These are phyloP conservation scores for Diaporthe batatas DNA, from an alignment of 2,329 filamentous ascomycete genomes.

Conservation along the genomic window DNA sequence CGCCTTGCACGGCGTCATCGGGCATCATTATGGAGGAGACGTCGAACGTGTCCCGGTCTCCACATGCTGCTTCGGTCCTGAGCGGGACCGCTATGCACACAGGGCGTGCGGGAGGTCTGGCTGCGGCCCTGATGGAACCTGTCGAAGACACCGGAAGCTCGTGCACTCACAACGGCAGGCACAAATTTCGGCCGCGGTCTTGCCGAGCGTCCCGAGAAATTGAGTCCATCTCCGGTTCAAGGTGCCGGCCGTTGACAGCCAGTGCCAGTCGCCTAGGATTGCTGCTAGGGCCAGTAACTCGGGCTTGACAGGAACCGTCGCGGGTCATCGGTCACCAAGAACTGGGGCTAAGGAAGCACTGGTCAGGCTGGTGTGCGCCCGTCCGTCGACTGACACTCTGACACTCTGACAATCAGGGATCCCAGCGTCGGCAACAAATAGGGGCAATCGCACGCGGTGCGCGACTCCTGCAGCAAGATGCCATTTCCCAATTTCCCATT, in stretches of 20 bases:
- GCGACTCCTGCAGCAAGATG: conserved; percentile 38
- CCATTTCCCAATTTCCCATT: conserved; percentile 43
- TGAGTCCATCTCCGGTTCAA: conserved; percentile 10
- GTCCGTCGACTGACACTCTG: conserved; percentile 13
- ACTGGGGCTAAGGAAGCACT: conserved; percentile 22
- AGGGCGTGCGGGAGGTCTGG: background rate
- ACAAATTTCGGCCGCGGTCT: conserved; percentile 6
- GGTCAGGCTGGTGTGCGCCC: background rate
- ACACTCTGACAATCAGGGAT: conserved; percentile 8
- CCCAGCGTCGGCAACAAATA: conserved; percentile 29
- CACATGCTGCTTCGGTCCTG: conserved; percentile 34
- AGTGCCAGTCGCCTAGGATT: background rate
- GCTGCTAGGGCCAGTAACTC: background rate
- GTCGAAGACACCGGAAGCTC: background rate
- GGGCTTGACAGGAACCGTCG: conserved; percentile 2
- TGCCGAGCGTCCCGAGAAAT: background rate
- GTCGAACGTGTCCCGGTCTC: conserved; percentile 34
- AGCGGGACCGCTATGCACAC: conserved; percentile 12
- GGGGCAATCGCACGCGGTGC: conserved; percentile 26
- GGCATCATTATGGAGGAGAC: conserved; percentile 29
- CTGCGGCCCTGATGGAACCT: background rate
- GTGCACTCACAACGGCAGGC: background rate
- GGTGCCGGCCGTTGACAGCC: conserved; percentile 26
- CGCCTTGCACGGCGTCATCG: conserved; percentile 38
- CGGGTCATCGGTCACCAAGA: conserved; percentile 10